Conservation (phyloP, 2,329 filamentous ascomycete species). For the Neofusicoccum kwambonambiense region DNA sequence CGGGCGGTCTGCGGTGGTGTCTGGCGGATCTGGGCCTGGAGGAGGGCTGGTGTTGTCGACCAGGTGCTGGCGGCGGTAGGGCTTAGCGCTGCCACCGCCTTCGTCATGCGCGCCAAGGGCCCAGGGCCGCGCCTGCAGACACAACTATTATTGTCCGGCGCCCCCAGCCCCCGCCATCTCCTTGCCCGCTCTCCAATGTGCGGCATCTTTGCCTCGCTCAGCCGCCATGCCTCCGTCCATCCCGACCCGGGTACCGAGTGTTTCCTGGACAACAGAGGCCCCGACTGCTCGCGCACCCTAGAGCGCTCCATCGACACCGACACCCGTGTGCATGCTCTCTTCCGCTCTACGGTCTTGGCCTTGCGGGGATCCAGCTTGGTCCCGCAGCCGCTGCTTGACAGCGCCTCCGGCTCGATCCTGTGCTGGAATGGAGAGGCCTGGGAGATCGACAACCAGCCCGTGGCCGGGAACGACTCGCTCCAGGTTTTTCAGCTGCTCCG, state of each 20-base stretch:
- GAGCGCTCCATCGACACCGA: conserved; percentile 20
- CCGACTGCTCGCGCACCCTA: conserved; percentile 29
- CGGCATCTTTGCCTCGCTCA: conserved; percentile 55
- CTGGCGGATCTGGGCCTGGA: not conserved
- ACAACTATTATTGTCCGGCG: not conserved
- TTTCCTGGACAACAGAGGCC: conserved; percentile 34
- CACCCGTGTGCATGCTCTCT: conserved; percentile 51
- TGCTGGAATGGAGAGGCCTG: conserved; percentile 99
- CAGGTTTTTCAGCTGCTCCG: conserved; percentile 63
- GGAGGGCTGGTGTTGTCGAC: not conserved
- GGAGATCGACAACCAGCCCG: conserved; percentile 60
- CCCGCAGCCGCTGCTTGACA: conserved; percentile 68
- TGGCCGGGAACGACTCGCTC: conserved; percentile 78
- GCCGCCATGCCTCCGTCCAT: conserved; percentile 25
- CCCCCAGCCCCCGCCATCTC: not conserved
- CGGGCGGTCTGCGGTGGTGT: not conserved
- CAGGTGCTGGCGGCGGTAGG: conserved; percentile 13
- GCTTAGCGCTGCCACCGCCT: conserved; percentile 9
- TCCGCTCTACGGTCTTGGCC: conserved; percentile 84
- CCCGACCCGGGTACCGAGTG: conserved; percentile 27
- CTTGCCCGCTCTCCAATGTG: conserved; percentile 29
- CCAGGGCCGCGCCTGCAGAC: not conserved
- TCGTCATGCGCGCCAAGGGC: conserved; percentile 12
- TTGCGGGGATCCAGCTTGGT: conserved; percentile 74
- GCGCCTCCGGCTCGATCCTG: conserved; percentile 61